These are phyloP conservation scores for Candida ulmi DNA, from an alignment of 805 yeast species.

Conservation along the genomic window DNA sequence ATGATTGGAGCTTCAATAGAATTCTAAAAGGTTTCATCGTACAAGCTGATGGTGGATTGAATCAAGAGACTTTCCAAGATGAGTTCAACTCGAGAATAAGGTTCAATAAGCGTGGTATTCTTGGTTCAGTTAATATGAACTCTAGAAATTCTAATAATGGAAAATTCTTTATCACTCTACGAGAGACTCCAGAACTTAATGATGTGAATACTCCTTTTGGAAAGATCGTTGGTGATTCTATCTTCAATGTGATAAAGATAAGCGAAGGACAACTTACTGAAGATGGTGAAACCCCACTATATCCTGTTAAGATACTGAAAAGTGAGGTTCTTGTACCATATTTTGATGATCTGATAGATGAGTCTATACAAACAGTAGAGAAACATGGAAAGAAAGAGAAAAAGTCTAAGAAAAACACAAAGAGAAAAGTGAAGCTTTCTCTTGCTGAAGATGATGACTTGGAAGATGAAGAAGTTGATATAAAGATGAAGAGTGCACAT, in stretches of 20 bases:
- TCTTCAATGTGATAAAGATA: conserved; percentile 47
- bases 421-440: conserved; percentile 28
- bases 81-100: conserved; percentile 50
- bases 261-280: conserved; percentile 40
- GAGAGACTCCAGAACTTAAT: conserved; percentile 38
- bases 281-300: conserved; percentile 39
- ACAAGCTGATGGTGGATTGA: conserved; percentile 29
- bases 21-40: conserved; percentile 31
- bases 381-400: conserved; percentile 1
- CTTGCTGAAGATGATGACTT: conserved; percentile 22
- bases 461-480: conserved; percentile 28
- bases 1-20: conserved; percentile 36
- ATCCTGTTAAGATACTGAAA: conserved; percentile 40
- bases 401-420: conserved; percentile 22
- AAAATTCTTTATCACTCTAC: conserved; percentile 45
- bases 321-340: conserved; percentile 40
- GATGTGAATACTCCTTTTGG: conserved; percentile 48
- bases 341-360: conserved; percentile 40
- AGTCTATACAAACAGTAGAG: conserved; percentile 7
- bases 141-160: conserved; percentile 27
- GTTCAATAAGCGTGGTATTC: conserved; percentile 45
- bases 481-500: conserved; percentile 39
- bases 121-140: conserved; percentile 43
- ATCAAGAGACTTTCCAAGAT: conserved; percentile 21
- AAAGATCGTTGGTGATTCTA: conserved; percentile 48